Conservation (phyloP, 2,329 filamentous ascomycete genomes). For the Didymella arachidicola region DNA sequence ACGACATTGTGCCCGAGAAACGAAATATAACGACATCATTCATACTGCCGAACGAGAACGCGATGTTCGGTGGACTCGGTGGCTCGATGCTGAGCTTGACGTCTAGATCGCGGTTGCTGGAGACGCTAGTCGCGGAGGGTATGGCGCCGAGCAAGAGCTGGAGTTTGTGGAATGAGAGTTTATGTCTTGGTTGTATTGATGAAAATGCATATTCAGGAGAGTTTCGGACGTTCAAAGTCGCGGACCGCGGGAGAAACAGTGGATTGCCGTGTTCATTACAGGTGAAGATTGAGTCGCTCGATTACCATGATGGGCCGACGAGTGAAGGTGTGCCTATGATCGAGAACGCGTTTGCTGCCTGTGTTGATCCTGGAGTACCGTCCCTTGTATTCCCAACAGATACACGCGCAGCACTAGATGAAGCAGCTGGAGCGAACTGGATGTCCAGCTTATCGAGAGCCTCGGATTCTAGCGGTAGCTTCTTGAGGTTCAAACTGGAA, state of each 20-base stretch:
- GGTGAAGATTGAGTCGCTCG: constrained; percentile 25
- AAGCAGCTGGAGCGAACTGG: constrained; percentile 12
- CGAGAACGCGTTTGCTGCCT: constrained; percentile 23
- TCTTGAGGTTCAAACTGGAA: constrained; percentile 1
- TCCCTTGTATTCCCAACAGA: constrained; percentile 25
- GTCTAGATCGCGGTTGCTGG: constrained; percentile 22
- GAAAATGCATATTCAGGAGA: constrained; percentile 8
- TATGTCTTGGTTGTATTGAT: constrained; percentile 30
- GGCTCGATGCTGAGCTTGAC: constrained; percentile 22
- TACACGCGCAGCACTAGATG: not conserved
- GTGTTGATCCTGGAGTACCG: constrained; percentile 28
- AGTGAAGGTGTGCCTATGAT: constrained; percentile 27
- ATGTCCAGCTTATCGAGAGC: not conserved
- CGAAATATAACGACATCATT: constrained; percentile 18
- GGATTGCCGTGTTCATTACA: constrained; percentile 27
- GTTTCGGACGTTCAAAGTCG: constrained; percentile 23
- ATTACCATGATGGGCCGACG: constrained; percentile 15
- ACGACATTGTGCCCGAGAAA: constrained; percentile 12
- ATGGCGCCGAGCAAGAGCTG: constrained; percentile 26
- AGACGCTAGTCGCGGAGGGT: constrained; percentile 2
- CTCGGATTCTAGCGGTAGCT: not conserved
- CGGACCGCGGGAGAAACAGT: constrained; percentile 13
- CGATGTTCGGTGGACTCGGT: constrained; percentile 23
- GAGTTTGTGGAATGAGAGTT: constrained; percentile 20
- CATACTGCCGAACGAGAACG: constrained; percentile 20